Evolutionary conservation across 805 yeast genomes (phyloP).

Genomic region (Sugiyamaella boreocaroliniensis): DNA sequence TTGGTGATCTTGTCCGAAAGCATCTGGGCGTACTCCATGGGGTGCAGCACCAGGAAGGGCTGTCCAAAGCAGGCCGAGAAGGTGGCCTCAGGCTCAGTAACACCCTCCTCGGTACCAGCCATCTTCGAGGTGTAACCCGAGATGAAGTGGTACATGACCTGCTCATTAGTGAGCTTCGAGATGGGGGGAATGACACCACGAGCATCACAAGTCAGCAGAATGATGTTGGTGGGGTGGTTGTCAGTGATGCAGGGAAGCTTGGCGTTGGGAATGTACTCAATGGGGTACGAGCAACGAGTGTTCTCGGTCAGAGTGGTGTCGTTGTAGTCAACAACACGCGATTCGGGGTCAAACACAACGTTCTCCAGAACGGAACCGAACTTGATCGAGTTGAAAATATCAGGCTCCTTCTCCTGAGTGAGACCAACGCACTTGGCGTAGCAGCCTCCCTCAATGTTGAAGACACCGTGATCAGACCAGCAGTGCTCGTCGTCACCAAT

Average conservation of each 20-base stretch:
- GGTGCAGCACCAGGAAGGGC: slow-evolving; percentile 96
- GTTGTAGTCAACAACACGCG: slow-evolving; percentile 80
- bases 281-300: slow-evolving; percentile 98
- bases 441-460: slow-evolving; percentile 99
- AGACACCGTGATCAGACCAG: slow-evolving; percentile 97
- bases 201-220: slow-evolving; percentile 94
- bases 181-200: slow-evolving; percentile 97
- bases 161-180: slow-evolving; percentile 85
- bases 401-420: slow-evolving; percentile 91
- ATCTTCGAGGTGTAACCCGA: slow-evolving; percentile 98
- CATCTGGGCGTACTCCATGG: slow-evolving; percentile 96
- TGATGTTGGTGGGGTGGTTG: slow-evolving; percentile 85
- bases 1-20: slow-evolving; percentile 84
- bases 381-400: slow-evolving; percentile 88
- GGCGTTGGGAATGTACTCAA: slow-evolving; percentile 93
- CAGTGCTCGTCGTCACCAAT: slow-evolving; percentile 99
- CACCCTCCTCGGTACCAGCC: slow-evolving; percentile 99
- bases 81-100: slow-evolving; percentile 96
- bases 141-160: slow-evolving; percentile 98
- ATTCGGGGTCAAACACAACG: slow-evolving; percentile 70
- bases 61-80: slow-evolving; percentile 99
- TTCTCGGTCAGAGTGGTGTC: slow-evolving; percentile 85
- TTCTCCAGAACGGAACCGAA: slow-evolving; percentile 94
- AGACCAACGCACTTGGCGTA: slow-evolving; percentile 95
- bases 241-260: slow-evolving; percentile 90